Base-by-base conservation (phyloP, 495 filamentous ascomycete species). In the Rostrohypoxylon terebratum region DNA sequence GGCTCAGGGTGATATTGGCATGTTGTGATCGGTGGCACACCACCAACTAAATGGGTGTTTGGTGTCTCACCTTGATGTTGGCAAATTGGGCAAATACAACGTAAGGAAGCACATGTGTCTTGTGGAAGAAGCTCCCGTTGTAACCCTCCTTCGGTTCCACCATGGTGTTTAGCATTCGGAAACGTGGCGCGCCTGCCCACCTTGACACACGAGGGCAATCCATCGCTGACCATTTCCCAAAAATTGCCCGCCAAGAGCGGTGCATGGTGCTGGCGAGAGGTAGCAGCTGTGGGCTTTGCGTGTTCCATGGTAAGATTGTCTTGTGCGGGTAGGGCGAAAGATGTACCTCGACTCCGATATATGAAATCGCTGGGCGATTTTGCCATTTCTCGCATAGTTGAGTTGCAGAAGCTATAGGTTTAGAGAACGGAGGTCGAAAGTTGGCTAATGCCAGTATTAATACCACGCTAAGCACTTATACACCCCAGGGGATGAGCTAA, bases 291-390 rank as follows among this genome's bases (percentile, higher is more conserved):
- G 11, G 23, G 3, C 20, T 53, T 33, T 44, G 25, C 11, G 10
- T 14, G 20, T 4, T 61, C 57, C 63, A 72, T 67, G 10, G 23
- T 28, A 16, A 11, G 14, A 21, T 60, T 7, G 2, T 50, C 48
- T 16, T 1, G 31, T 1, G 21, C 40, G n/a, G 65, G 25, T 21
- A 36, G 33, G 33, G 6, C 8, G 16, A 18, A 21, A 51, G 25
- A 48, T 36, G 44, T 53, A 51, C 3, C 14, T 59, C 20, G 51
- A 63, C 18, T 47, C 4, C 47, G 33, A 36, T 75, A 75, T n/a
- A 78, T 78, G 69, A 77, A 77, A 14, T 68, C 50, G 59, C 71
- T 78, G 21, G 75, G 71, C 16, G 71, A 75, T 60, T 45, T 65
- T 42, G 14, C 23, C 14, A 47, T 44, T 53, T 66, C 23, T 59